These are phyloP conservation scores for Xerocomellus amylosporus DNA, from an alignment of 768 basidiomycete genomes.

Conservation along the genomic window DNA sequence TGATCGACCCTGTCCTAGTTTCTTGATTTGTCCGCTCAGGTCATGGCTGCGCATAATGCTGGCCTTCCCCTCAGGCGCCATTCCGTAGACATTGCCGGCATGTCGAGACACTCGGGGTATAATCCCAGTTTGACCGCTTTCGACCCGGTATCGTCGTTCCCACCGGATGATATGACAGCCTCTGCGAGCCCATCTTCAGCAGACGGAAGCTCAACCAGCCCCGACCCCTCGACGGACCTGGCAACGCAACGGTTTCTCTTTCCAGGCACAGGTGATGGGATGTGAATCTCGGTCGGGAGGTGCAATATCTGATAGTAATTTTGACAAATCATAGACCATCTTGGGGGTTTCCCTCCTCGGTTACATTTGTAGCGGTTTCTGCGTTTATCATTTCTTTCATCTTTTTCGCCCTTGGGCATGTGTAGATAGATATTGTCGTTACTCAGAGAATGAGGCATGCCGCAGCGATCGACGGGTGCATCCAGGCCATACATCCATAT, in stretches of 20 bases:
- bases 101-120: constrained; percentile 12
- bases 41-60: constrained; percentile 25
- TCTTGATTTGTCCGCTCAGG: constrained; percentile 29
- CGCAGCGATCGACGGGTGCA: too few species aligned
- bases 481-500: not conserved
- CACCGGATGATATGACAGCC: constrained; percentile 16
- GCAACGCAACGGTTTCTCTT: constrained; percentile 16
- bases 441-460: not conserved
- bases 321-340: constrained; percentile 1
- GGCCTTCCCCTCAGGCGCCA: constrained; percentile 31
- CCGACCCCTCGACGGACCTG: constrained; percentile 21
- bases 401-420: not conserved
- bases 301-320: not conserved
- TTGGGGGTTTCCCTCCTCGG: not conserved
- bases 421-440: not conserved
- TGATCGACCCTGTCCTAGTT: constrained; percentile 18
- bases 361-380: not conserved
- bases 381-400: not conserved
- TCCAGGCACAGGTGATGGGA: constrained; percentile 10
- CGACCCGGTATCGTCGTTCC: constrained; percentile 14
- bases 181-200: constrained; percentile 25
- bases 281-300: constrained; percentile 11
- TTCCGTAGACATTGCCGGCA: constrained; percentile 25
- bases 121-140: constrained; percentile 13
- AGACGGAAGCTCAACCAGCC: constrained; percentile 17